These are phyloP conservation scores for Ramalina intermedia DNA, from an alignment of 495 filamentous ascomycete species.

Conservation along the genomic window DNA sequence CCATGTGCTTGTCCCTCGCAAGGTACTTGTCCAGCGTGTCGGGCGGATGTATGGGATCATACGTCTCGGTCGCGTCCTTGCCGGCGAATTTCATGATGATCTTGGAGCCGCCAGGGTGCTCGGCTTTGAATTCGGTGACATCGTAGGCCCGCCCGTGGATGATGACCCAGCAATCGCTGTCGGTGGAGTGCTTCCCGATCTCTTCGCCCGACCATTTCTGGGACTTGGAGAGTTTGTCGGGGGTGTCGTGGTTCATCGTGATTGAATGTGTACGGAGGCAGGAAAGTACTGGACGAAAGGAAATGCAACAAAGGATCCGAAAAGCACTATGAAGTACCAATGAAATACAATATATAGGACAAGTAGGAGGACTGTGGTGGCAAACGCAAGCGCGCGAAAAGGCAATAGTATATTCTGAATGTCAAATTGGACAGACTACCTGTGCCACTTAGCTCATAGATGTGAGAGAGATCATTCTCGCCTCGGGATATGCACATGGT, in stretches of 20 bases:
- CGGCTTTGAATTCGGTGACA: constrained; percentile 80
- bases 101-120: constrained; percentile 74
- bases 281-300: background rate
- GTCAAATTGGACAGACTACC: no score
- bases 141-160: constrained; percentile 89
- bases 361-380: no score
- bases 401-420: no score
- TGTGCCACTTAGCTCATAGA: no score
- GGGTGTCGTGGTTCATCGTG: constrained; percentile 22
- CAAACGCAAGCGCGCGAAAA: no score
- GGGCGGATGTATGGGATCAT: constrained; percentile 88
- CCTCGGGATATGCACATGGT: no score
- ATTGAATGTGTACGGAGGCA: background rate
- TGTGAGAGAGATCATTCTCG: no score
- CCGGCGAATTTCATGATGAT: constrained; percentile 77
- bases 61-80: constrained; percentile 71
- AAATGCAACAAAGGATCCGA: no score
- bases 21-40: constrained; percentile 67
- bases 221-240: constrained; percentile 11
- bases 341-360: no score
- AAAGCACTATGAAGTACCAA: no score
- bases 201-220: constrained; percentile 52
- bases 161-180: constrained; percentile 67
- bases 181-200: constrained; percentile 70
- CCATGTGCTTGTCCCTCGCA: constrained; percentile 53